A percentile compares a stretch with the other conserved stretches of the same genome.
Conservation (phyloP, 2,329 filamentous ascomycete genomes). For the Aspergillus novoparasiticus region DNA sequence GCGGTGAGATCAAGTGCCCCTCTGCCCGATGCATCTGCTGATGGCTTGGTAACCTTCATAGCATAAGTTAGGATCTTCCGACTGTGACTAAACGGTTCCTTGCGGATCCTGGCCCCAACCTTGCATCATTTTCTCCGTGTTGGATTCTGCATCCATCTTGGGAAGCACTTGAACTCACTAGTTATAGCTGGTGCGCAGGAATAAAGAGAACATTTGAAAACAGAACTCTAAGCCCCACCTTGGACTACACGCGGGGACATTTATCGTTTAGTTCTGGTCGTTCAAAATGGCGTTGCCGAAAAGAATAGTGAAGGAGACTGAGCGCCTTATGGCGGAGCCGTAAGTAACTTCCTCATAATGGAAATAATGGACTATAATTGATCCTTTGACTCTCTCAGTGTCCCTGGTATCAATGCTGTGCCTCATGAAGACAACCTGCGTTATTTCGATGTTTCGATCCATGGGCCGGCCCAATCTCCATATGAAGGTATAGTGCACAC, state of each 20-base stretch:
- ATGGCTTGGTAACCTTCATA: conserved; percentile 11
- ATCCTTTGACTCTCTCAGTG: conserved; percentile 55
- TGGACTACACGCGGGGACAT: conserved; percentile 17
- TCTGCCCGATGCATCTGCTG: conserved; percentile 28
- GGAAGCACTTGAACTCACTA: not conserved
- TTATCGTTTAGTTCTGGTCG: conserved; percentile 19
- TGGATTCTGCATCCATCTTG: not conserved
- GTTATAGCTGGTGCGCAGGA: not conserved
- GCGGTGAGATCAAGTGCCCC: conserved; percentile 29
- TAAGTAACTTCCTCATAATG: conserved; percentile 51
- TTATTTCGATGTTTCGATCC: conserved; percentile 97
- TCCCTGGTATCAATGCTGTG: conserved; percentile 91
- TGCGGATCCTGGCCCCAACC: conserved; percentile 3
- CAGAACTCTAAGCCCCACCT: conserved; percentile 11
- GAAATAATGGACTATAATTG: not conserved
- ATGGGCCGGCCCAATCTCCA: conserved; percentile 87
- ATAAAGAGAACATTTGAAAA: not conserved
- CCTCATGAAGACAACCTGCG: conserved; percentile 97
- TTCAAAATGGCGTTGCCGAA: conserved; percentile 75
- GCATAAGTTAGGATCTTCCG: conserved; percentile 10
- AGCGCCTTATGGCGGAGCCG: conserved; percentile 95
- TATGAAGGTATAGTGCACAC: conserved; percentile 73
- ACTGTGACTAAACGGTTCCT: conserved; percentile 3
- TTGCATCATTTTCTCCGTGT: conserved; percentile 3
- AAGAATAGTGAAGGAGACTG: conserved; percentile 97